phyloP scores from a whole-genome alignment of 2,329 filamentous ascomycete species.

The Claviceps digitariae region DNA sequence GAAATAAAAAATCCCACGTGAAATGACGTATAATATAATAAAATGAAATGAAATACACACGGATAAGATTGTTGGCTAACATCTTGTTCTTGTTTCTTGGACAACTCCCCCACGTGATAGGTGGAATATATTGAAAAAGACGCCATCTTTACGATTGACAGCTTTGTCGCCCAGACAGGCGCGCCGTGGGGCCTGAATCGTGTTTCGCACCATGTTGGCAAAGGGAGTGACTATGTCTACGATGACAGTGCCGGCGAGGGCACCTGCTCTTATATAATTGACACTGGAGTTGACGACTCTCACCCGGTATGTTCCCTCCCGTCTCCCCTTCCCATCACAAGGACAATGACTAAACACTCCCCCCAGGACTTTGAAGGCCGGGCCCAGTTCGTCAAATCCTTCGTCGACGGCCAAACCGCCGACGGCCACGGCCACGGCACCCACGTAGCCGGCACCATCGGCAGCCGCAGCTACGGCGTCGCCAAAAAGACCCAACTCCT shows the following conservation, averaged over 20 bases:
- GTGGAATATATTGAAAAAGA: constrained; percentile 24
- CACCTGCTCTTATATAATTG: constrained; percentile 30
- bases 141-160: not conserved
- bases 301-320: constrained; percentile 17
- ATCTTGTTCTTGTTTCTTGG: no score
- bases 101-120: not conserved
- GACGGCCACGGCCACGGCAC: constrained; percentile 18
- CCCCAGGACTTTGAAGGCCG: constrained; percentile 25
- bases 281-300: constrained; percentile 23
- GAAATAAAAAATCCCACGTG: no score
- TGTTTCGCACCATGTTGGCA: constrained; percentile 16
- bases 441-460: constrained; percentile 22
- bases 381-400: constrained; percentile 22
- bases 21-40: no score
- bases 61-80: no score
- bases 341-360: not conserved
- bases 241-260: constrained; percentile 24
- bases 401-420: constrained; percentile 14
- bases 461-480: constrained; percentile 23
- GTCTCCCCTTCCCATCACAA: not conserved
- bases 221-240: constrained; percentile 18
- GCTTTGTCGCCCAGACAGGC: constrained; percentile 16
- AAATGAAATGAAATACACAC: no score
- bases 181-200: constrained; percentile 24
- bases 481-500: constrained; percentile 24